A percentile compares a stretch with the other conserved stretches of the same genome.
Conservation (phyloP, 148 eudicot species). For the Simmondsia chinensis region DNA sequence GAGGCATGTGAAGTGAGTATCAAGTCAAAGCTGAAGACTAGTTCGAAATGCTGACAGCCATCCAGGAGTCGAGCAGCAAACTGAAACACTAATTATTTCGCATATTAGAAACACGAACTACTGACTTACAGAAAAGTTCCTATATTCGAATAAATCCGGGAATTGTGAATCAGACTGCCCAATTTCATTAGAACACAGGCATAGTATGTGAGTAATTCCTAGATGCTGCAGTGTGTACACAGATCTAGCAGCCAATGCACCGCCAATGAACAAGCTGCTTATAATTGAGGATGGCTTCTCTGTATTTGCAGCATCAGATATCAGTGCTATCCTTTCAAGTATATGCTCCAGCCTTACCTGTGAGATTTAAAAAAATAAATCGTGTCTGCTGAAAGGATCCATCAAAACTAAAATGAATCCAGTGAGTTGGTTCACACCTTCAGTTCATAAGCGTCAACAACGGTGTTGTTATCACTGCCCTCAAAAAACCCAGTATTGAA, state of each 20-base stretch:
- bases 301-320: constrained; percentile 93
- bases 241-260: constrained; percentile 95
- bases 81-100: no score
- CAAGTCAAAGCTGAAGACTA: no score
- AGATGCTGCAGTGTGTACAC: constrained; percentile 78
- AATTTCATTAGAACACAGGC: constrained; percentile 92
- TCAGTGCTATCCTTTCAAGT: constrained; percentile 80
- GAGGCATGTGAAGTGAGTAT: background rate
- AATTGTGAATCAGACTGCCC: constrained; percentile 93
- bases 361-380: constrained; percentile 4
- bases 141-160: constrained; percentile 65
- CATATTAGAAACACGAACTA: background rate
- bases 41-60: no score
- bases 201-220: constrained; percentile 79
- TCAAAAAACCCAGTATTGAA: constrained; percentile 88
- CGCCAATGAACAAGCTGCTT: constrained; percentile 70
- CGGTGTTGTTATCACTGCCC: constrained; percentile 67
- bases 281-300: constrained; percentile 77
- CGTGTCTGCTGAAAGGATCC: background rate
- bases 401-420: background rate
- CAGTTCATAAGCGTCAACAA: constrained; percentile 90
- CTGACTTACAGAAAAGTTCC: constrained; percentile 71
- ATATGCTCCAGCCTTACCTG: constrained; percentile 98
- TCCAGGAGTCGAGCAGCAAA: no score
- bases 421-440: constrained; percentile 47